phyloP scores from a whole-genome alignment of 1,284 basidiomycete species.

The Ganoderma boninense region DNA sequence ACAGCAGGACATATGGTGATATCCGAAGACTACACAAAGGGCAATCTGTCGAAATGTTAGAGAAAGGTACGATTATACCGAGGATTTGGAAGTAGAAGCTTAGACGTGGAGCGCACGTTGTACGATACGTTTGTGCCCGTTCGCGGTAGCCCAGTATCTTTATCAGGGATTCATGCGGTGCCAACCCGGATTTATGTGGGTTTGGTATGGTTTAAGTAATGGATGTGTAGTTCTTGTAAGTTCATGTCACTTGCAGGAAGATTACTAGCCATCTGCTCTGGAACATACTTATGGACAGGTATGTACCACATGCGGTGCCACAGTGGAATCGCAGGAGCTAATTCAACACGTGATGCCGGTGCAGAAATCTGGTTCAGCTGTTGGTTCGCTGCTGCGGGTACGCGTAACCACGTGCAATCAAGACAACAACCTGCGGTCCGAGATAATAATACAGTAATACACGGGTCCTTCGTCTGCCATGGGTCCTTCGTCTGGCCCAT shows the following conservation, averaged over 20 bases:
- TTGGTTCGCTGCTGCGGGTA: background rate
- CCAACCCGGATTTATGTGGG: background rate
- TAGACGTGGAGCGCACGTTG: background rate
- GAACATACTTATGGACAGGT: background rate
- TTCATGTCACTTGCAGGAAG: background rate
- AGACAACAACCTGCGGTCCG: background rate
- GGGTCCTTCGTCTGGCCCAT: no score
- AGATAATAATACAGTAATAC: no score
- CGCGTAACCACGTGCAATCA: background rate
- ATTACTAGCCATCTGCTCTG: background rate
- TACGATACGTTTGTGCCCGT: background rate
- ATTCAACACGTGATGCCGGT: background rate
- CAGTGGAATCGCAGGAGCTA: background rate
- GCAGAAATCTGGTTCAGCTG: background rate
- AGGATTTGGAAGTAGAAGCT: background rate
- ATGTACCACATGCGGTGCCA: background rate
- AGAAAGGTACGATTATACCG: background rate
- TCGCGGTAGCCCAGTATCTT: background rate
- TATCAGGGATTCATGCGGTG: background rate
- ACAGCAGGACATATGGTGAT: background rate
- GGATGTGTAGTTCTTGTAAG: background rate
- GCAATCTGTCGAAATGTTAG: background rate
- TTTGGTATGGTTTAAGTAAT: background rate
- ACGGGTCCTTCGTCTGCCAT: no score
- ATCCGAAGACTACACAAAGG: background rate